Percentiles rank a stretch among this genome's conserved stretches.
Conservation (phyloP, 306 rosid species). For the Trichosanthes cucumerina region DNA sequence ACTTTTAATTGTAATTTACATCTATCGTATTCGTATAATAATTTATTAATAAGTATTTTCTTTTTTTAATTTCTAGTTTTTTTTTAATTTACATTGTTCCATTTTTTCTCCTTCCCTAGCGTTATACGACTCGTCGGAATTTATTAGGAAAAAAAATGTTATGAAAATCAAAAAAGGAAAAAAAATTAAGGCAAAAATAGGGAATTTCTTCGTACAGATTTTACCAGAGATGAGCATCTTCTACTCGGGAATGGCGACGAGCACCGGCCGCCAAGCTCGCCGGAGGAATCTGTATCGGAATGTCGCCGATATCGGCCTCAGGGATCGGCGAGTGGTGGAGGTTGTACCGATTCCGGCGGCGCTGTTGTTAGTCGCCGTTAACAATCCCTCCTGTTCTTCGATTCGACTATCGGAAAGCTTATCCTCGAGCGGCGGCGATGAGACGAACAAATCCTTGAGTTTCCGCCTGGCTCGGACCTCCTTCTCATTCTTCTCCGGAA, state of each 20-base stretch:
- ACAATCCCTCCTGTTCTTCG: constrained; percentile 18
- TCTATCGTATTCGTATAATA: neutral
- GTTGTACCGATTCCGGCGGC: constrained; percentile 10
- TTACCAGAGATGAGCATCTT: neutral
- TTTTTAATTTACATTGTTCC: neutral
- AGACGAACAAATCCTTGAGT: constrained; percentile 62
- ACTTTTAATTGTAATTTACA: neutral
- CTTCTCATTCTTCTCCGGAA: constrained; percentile 21
- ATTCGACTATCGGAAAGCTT: constrained; percentile 24
- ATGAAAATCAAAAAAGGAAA: neutral
- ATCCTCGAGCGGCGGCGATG: constrained; percentile 44
- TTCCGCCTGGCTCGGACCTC: constrained; percentile 50
- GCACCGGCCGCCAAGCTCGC: constrained; percentile 81
- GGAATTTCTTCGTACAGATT: constrained; percentile 26
- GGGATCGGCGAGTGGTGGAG: constrained; percentile 21
- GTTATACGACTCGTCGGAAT: neutral
- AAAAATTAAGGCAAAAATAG: neutral
- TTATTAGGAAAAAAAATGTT: neutral
- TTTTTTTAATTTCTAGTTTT: neutral
- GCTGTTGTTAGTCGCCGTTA: constrained; percentile 10
- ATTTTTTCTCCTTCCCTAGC: neutral
- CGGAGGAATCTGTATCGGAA: constrained; percentile 63
- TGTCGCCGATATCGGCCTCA: constrained; percentile 53
- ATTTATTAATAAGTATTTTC: neutral
- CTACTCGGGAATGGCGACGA: constrained; percentile 73